Percentiles rank a stretch among this genome's conserved stretches.
These are phyloP conservation scores for Colletotrichum scovillei DNA, from an alignment of 2,329 filamentous ascomycete species.

Conservation along the genomic window DNA sequence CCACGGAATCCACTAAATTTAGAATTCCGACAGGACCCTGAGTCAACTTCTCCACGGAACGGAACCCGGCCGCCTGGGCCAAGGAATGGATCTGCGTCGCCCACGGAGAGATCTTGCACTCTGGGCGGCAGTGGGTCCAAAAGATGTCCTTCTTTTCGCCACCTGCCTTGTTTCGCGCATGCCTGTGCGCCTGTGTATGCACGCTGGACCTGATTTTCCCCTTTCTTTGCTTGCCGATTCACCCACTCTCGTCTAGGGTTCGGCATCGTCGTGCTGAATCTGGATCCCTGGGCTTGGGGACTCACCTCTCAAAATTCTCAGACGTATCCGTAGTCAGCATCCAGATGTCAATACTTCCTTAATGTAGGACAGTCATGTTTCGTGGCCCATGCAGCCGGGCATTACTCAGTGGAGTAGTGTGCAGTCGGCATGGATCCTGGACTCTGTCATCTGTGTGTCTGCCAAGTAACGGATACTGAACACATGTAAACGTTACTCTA, in stretches of 20 bases:
- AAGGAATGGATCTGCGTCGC: slow-evolving; percentile 3
- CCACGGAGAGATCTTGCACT: slow-evolving; percentile 10
- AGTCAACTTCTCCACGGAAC: slow-evolving; percentile 10
- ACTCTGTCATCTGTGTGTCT: not conserved
- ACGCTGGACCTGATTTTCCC: not conserved
- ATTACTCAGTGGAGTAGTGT: not conserved
- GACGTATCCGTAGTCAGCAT: not conserved
- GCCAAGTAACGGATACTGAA: not conserved
- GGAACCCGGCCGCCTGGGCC: slow-evolving; percentile 7
- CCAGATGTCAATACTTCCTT: not conserved
- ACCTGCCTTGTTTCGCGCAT: slow-evolving; percentile 1
- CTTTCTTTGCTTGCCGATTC: too few relatives aligned
- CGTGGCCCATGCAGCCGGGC: not conserved
- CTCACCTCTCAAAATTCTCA: not conserved
- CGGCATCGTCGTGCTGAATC: not conserved
- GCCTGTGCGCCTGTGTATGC: not conserved
- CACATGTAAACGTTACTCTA: not conserved
- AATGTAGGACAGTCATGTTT: not conserved
- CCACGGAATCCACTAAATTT: slow-evolving; percentile 22
- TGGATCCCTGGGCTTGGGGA: not conserved
- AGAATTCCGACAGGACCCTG: slow-evolving; percentile 1
- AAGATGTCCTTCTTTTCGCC: not conserved
- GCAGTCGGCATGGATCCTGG: too few relatives aligned
- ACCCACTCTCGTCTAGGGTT: not conserved
- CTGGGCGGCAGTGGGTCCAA: not conserved